Percentiles rank a stretch among this genome's conserved stretches.
These are phyloP conservation scores for Dothistroma septosporum DNA, from an alignment of 2,329 filamentous ascomycete genomes.

Conservation along the genomic window DNA sequence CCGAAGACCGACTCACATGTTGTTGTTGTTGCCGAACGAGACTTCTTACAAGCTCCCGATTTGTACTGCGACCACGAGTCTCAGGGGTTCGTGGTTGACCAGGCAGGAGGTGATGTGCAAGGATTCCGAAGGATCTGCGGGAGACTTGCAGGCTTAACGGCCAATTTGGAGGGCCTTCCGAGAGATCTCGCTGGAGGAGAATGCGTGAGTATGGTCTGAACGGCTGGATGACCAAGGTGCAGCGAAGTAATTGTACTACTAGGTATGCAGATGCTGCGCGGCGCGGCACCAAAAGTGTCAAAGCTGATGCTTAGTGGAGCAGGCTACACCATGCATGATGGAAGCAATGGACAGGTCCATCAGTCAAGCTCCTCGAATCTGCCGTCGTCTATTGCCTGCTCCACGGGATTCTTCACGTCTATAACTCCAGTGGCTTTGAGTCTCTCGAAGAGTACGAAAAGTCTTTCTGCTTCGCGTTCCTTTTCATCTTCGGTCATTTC, in stretches of 20 bases:
- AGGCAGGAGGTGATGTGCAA: not conserved
- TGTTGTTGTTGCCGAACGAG: not conserved
- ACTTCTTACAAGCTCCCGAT: not conserved
- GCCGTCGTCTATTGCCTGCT: conserved; percentile 64
- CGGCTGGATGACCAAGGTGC: not conserved
- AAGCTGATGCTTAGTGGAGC: not conserved
- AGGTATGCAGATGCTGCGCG: not conserved
- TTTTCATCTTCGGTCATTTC: conserved; percentile 91
- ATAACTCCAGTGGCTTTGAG: conserved; percentile 72
- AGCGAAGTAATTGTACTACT: not conserved
- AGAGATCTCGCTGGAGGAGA: not conserved
- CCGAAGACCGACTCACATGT: not conserved
- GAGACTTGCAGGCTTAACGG: not conserved
- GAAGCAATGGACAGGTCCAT: not conserved
- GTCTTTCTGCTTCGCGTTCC: conserved; percentile 79
- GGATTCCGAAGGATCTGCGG: not conserved
- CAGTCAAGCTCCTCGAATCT: conserved; percentile 61
- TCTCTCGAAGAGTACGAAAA: conserved; percentile 86
- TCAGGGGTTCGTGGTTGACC: not conserved
- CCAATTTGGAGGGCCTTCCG: not conserved
- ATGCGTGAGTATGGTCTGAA: not conserved
- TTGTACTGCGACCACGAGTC: not conserved
- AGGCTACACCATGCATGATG: not conserved
- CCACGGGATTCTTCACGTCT: conserved; percentile 73
- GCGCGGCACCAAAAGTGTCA: not conserved